Evolutionary conservation across 2,329 filamentous ascomycete species (phyloP).

Genomic region (Penicillium hordei): DNA sequence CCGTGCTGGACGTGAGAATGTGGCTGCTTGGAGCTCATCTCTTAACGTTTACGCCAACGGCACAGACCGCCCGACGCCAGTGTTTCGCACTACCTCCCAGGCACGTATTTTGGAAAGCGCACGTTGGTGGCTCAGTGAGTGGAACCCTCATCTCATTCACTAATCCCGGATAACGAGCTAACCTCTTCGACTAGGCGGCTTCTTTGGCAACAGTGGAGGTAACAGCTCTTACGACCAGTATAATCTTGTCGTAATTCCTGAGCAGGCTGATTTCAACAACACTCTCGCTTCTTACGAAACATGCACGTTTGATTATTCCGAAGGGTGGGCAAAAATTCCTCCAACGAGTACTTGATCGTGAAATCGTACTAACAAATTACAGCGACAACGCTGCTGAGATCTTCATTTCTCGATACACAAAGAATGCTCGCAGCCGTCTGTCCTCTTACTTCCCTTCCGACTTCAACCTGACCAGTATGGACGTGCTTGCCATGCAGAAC

Average conservation of each 20-base stretch:
- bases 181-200: constrained; percentile 16
- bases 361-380: constrained; percentile 5
- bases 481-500: constrained; percentile 54
- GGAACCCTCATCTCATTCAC: neutral
- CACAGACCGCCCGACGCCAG: constrained; percentile 50
- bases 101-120: constrained; percentile 55
- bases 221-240: constrained; percentile 32
- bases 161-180: neutral
- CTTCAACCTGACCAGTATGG: constrained; percentile 51
- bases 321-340: constrained; percentile 16
- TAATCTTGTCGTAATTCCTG: constrained; percentile 53
- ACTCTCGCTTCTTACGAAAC: constrained; percentile 55
- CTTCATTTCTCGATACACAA: constrained; percentile 51
- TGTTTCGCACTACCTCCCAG: constrained; percentile 56
- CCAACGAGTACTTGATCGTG: neutral
- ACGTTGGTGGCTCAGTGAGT: constrained; percentile 44
- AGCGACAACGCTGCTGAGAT: constrained; percentile 31
- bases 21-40: constrained; percentile 50
- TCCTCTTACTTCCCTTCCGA: constrained; percentile 49
- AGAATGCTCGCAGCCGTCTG: constrained; percentile 47
- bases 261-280: constrained; percentile 53
- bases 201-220: constrained; percentile 26
- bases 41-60: constrained; percentile 46
- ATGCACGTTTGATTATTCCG: constrained; percentile 44
- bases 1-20: constrained; percentile 47